Evolutionary conservation across 2,329 filamentous ascomycete species (phyloP).

Genomic region (Penicillium freii): DNA sequence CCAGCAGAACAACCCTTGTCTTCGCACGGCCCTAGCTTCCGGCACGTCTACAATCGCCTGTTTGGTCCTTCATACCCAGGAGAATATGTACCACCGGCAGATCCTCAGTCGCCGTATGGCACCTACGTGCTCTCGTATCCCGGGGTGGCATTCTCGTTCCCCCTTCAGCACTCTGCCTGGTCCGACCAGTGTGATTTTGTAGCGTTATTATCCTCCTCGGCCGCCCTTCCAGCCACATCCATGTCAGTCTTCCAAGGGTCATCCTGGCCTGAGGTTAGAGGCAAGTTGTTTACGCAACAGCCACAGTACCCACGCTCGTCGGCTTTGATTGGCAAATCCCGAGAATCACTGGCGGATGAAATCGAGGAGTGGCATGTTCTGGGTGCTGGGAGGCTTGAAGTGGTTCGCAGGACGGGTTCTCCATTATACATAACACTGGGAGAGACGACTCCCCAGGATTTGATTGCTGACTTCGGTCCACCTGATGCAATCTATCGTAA

Average conservation of each 20-base stretch:
- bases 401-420: constrained; percentile 67
- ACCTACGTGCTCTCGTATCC: constrained; percentile 92
- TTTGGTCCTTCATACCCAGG: constrained; percentile 92
- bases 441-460: constrained; percentile 85
- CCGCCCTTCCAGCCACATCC: constrained; percentile 71
- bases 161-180: constrained; percentile 71
- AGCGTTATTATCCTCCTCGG: constrained; percentile 74
- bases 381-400: constrained; percentile 73
- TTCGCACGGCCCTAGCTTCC: constrained; percentile 69
- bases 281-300: constrained; percentile 70
- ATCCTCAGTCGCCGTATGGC: constrained; percentile 56
- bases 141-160: constrained; percentile 89
- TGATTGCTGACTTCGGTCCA: constrained; percentile 85
- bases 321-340: constrained; percentile 65
- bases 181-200: constrained; percentile 76
- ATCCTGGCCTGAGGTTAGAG: constrained; percentile 83
- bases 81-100: constrained; percentile 73
- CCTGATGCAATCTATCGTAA: constrained; percentile 94
- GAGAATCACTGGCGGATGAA: constrained; percentile 83
- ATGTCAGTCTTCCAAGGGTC: constrained; percentile 90
- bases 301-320: constrained; percentile 73
- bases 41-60: constrained; percentile 88
- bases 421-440: constrained; percentile 73
- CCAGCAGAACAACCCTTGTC: constrained; percentile 31
- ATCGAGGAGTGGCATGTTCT: constrained; percentile 76